Percentiles rank a stretch among this genome's conserved stretches.
phyloP scores from a whole-genome alignment of 2,329 filamentous ascomycete genomes.

The Tolypocladium paradoxum region DNA sequence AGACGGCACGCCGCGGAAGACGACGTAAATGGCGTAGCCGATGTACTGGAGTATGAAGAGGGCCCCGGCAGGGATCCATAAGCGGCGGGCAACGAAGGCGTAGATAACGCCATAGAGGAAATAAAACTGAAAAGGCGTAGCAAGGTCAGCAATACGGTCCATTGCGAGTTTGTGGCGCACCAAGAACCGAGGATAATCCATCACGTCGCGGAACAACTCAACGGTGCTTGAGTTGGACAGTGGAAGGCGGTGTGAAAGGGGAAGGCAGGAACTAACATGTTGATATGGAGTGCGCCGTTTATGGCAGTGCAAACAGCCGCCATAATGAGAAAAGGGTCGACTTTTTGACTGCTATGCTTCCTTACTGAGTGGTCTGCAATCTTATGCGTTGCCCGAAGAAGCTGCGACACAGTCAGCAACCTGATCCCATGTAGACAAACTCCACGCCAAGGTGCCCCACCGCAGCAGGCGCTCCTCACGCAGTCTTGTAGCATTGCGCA shows the following conservation, averaged over 20 bases:
- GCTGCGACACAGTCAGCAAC: neutral
- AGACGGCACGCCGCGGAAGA: constrained; percentile 4
- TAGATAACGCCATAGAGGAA: constrained; percentile 4
- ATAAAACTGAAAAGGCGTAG: constrained; percentile 1
- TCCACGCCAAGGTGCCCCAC: no score
- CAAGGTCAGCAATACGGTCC: neutral
- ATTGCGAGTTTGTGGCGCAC: neutral
- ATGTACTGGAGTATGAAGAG: constrained; percentile 3
- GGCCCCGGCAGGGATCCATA: constrained; percentile 3
- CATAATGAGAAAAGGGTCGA: constrained; percentile 1
- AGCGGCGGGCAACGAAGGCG: constrained; percentile 2
- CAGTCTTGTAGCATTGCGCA: no score
- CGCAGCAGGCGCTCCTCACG: no score
- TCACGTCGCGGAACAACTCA: no score
- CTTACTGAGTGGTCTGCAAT: neutral
- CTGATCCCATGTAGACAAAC: no score
- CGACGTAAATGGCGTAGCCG: constrained; percentile 4
- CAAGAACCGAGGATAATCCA: no score
- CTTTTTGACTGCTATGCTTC: neutral
- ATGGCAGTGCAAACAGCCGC: constrained; percentile 1
- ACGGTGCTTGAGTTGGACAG: no score
- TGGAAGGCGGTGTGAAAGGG: neutral
- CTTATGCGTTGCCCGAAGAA: neutral
- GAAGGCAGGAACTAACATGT: constrained; percentile 1
- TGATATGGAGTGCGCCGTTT: constrained; percentile 4